Percentiles rank a stretch among this genome's conserved stretches.
These are phyloP conservation scores for Novymonas esmeraldas DNA, from an alignment of 208 protist genomes.

Conservation along the genomic window DNA sequence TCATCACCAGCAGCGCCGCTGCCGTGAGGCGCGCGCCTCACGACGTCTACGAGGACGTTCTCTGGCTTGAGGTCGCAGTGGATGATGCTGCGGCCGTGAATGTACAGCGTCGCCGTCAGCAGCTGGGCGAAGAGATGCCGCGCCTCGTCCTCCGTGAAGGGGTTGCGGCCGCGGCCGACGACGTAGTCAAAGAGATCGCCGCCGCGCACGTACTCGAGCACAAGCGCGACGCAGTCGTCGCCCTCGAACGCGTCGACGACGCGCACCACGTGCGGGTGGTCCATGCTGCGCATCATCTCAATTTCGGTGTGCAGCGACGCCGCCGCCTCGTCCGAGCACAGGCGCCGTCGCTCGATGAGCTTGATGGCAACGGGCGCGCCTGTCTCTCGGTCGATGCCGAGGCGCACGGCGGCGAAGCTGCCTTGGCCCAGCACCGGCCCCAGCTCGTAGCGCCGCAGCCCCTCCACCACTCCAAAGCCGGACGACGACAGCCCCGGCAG, in stretches of 20 bases:
- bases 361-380: slow-evolving; percentile 65
- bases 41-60: slow-evolving; percentile 88
- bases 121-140: slow-evolving; percentile 67
- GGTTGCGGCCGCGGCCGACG: slow-evolving; percentile 46
- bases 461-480: slow-evolving; percentile 8
- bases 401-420: slow-evolving; percentile 63
- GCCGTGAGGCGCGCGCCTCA: neutral
- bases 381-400: slow-evolving; percentile 40
- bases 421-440: slow-evolving; percentile 61
- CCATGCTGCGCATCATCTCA: slow-evolving; percentile 62
- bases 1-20: neutral
- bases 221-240: slow-evolving; percentile 45
- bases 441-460: slow-evolving; percentile 41
- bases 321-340: slow-evolving; percentile 39
- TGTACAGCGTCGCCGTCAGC: slow-evolving; percentile 64
- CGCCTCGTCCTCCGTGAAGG: slow-evolving; percentile 73
- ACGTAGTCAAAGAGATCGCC: slow-evolving; percentile 87
- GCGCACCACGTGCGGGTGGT: slow-evolving; percentile 71
- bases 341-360: slow-evolving; percentile 61
- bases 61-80: slow-evolving; percentile 98
- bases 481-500: slow-evolving; percentile 8
- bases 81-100: slow-evolving; percentile 88
- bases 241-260: slow-evolving; percentile 69
- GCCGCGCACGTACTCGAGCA: slow-evolving; percentile 81
- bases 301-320: slow-evolving; percentile 66